These are phyloP conservation scores for Kalaharituber pfeilii DNA, from an alignment of 2,329 filamentous ascomycete species.

Conservation along the genomic window DNA sequence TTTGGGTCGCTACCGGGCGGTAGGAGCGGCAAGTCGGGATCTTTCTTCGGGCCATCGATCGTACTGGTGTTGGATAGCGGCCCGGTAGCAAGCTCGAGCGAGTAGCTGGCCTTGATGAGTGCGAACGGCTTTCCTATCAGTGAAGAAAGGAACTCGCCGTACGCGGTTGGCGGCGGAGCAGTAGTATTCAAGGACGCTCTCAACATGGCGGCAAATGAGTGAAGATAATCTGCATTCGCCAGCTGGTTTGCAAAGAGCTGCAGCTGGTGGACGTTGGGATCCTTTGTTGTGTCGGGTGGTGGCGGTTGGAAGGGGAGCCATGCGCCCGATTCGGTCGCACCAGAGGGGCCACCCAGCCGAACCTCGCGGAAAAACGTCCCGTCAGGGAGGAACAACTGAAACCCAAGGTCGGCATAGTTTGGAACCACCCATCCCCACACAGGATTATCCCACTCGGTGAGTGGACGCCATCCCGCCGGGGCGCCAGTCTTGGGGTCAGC, in stretches of 20 bases:
- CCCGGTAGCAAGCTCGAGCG: conserved; percentile 26
- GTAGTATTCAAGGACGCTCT: conserved; percentile 22
- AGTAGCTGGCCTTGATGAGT: conserved; percentile 29
- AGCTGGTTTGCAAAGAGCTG: conserved; percentile 23
- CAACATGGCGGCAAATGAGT: conserved; percentile 28
- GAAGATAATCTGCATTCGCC: conserved; percentile 23
- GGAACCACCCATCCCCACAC: conserved; percentile 31
- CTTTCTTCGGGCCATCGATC: neutral
- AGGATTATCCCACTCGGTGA: conserved; percentile 28
- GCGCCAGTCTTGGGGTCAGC: neutral
- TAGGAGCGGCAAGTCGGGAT: neutral
- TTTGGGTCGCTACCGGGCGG: neutral
- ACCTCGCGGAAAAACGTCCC: conserved; percentile 32
- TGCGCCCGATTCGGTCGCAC: conserved; percentile 15
- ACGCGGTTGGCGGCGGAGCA: conserved; percentile 25
- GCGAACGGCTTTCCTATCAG: conserved; percentile 31
- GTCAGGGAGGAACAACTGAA: conserved; percentile 30
- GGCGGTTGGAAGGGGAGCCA: conserved; percentile 27
- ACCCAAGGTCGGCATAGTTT: conserved; percentile 29
- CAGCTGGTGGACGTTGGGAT: conserved; percentile 21
- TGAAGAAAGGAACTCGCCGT: conserved; percentile 26
- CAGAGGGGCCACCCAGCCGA: conserved; percentile 27
- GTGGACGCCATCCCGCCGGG: conserved; percentile 14
- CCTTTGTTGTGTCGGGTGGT: conserved; percentile 6
- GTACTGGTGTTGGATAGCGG: conserved; percentile 19